Percentiles rank a stretch among this genome's conserved stretches.
Evolutionary conservation across 495 filamentous ascomycete species (phyloP).

Genomic region (Neurospora sp.): DNA sequence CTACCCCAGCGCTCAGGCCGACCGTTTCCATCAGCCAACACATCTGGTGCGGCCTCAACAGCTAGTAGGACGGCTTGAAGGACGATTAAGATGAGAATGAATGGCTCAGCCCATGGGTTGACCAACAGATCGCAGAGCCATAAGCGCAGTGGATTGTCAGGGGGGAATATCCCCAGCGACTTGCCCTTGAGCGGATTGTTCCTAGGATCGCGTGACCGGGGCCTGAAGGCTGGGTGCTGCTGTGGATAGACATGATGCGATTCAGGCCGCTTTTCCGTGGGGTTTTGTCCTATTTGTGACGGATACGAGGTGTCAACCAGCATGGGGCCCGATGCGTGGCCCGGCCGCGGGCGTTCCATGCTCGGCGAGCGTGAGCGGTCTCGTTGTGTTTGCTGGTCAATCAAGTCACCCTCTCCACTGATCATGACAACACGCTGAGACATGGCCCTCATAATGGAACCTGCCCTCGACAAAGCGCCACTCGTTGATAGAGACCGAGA

Average conservation of each 20-base stretch:
- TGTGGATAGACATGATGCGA: constrained; percentile 19
- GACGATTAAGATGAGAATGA: constrained; percentile 79
- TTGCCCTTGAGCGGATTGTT: constrained; percentile 82
- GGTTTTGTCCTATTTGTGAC: constrained; percentile 33
- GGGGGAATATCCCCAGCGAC: constrained; percentile 72
- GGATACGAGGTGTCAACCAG: constrained; percentile 43
- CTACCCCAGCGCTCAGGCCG: constrained; percentile 50
- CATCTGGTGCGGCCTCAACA: constrained; percentile 63
- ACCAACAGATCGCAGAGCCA: constrained; percentile 81
- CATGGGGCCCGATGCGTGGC: constrained; percentile 35
- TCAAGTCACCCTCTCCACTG: constrained; percentile 69
- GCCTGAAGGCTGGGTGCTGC: constrained; percentile 12
- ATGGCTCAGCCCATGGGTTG: constrained; percentile 74
- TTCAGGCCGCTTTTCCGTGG: constrained; percentile 36
- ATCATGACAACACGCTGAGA: constrained; percentile 96
- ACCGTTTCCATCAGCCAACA: constrained; percentile 43
- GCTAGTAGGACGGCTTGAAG: constrained; percentile 79
- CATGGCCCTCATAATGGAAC: constrained; percentile 91
- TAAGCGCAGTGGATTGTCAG: constrained; percentile 62
- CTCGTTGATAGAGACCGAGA: constrained; percentile 50
- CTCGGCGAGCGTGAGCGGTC: constrained; percentile 48
- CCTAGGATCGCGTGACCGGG: constrained; percentile 32
- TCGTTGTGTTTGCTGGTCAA: constrained; percentile 63
- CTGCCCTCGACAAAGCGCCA: constrained; percentile 63
- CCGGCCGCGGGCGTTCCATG: constrained; percentile 24